These are phyloP conservation scores for Cajanus cajan DNA, from an alignment of 306 rosid species.

Conservation along the genomic window DNA sequence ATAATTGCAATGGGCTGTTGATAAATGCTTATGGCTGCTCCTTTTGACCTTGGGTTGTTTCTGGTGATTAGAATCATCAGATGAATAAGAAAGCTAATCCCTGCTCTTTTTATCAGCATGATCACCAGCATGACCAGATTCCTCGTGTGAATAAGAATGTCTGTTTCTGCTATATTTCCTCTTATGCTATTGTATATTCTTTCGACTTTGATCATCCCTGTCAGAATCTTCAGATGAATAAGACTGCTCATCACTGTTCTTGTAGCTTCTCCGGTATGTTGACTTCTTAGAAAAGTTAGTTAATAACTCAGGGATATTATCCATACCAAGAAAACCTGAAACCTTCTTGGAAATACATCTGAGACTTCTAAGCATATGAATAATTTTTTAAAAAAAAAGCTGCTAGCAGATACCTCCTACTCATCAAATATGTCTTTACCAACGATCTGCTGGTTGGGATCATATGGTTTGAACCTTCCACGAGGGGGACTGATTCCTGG, in stretches of 20 bases:
- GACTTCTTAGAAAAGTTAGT: conserved; percentile 69
- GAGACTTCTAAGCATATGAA: neutral
- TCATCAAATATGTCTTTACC: conserved; percentile 95
- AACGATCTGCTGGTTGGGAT: conserved; percentile 97
- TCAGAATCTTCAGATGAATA: conserved; percentile 53
- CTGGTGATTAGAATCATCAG: conserved; percentile 29
- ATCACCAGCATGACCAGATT: conserved; percentile 31
- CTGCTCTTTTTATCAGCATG: conserved; percentile 20
- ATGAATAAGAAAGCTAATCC: conserved; percentile 25
- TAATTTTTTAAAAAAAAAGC: conserved; percentile 17
- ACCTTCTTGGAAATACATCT: neutral
- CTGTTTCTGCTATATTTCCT: conserved; percentile 29
- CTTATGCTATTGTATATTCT: conserved; percentile 37
- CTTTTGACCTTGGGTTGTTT: conserved; percentile 29
- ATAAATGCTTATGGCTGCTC: conserved; percentile 32
- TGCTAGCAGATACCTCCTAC: conserved; percentile 72
- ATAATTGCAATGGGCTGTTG: conserved; percentile 22
- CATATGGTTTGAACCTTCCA: conserved; percentile 89
- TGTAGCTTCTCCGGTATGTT: conserved; percentile 29
- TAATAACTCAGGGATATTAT: conserved; percentile 66
- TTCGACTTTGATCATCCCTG: conserved; percentile 36
- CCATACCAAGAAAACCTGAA: conserved; percentile 79
- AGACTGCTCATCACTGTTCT: conserved; percentile 22
- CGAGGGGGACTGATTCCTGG: conserved; percentile 99
- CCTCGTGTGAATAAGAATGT: conserved; percentile 28